These are phyloP conservation scores for Aspergillus pseudoglaucus DNA, from an alignment of 2,329 filamentous ascomycete genomes.

Conservation along the genomic window DNA sequence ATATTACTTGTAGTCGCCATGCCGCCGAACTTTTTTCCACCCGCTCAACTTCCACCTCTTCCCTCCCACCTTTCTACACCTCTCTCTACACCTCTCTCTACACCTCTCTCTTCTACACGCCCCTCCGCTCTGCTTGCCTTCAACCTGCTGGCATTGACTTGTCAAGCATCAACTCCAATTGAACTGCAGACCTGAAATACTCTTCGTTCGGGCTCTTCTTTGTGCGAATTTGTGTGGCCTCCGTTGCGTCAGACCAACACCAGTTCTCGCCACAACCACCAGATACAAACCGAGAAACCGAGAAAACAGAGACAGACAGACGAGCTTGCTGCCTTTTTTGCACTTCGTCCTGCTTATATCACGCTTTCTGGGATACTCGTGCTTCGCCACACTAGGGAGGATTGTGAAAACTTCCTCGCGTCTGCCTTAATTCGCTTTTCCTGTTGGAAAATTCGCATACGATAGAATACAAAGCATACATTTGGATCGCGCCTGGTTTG, in stretches of 20 bases:
- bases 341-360: not conserved
- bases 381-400: not conserved
- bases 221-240: constrained; percentile 17
- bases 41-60: constrained; percentile 1
- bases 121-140: constrained; percentile 21
- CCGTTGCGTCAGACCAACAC: constrained; percentile 13
- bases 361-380: not conserved
- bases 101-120: constrained; percentile 11
- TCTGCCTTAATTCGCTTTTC: not conserved
- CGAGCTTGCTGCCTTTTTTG: not conserved
- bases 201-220: constrained; percentile 11
- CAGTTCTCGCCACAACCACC: not conserved
- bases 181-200: too few relatives aligned
- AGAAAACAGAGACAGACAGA: too few relatives aligned
- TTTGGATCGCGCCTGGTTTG: not conserved
- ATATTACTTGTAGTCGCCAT: not conserved
- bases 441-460: not conserved
- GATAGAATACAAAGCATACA: too few relatives aligned
- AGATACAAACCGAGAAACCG: too few relatives aligned
- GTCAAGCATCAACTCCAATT: constrained; percentile 38
- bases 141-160: constrained; percentile 46
- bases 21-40: constrained; percentile 15
- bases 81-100: constrained; percentile 17
- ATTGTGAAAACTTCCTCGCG: not conserved
- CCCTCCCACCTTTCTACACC: constrained; percentile 11